Conservation (phyloP, 1,284 basidiomycete species). For the Phenoliferia sp. region DNA sequence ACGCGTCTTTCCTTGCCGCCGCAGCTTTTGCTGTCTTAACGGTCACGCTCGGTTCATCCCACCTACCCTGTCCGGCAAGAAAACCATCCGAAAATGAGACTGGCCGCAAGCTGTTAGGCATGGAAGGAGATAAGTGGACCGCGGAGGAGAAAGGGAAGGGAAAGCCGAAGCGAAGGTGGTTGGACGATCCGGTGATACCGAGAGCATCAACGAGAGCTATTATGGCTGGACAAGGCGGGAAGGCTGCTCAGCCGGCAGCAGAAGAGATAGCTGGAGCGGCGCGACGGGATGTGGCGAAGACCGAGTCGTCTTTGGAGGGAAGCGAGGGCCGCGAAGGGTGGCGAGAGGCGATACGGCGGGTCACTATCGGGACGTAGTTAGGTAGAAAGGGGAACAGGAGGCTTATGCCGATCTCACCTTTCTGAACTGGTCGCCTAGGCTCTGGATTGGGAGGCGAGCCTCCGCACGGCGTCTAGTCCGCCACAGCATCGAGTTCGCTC, state of each 20-base stretch:
- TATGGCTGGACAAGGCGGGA: neutral
- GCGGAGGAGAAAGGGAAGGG: neutral
- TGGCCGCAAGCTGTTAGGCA: neutral
- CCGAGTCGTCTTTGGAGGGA: too few species aligned
- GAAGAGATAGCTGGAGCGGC: neutral
- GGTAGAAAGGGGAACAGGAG: neutral
- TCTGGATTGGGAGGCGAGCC: too few species aligned
- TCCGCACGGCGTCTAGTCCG: too few species aligned
- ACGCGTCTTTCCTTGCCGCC: neutral
- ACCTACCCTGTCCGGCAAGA: neutral
- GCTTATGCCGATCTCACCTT: neutral
- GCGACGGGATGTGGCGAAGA: neutral
- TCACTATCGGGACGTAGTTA: neutral
- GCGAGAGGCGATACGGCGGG: neutral
- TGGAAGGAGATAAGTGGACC: neutral
- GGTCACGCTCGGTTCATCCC: neutral
- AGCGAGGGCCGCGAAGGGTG: neutral
- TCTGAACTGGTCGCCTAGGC: too few species aligned
- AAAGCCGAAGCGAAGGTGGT: neutral
- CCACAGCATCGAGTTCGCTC: too few species aligned
- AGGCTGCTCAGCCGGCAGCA: neutral
- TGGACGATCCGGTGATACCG: neutral
- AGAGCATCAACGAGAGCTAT: neutral
- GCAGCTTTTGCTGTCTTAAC: neutral
- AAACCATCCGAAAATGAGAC: neutral